Conservation (phyloP, 202 grass and related monocot genomes). For the Cymbopogon flexuosus region DNA sequence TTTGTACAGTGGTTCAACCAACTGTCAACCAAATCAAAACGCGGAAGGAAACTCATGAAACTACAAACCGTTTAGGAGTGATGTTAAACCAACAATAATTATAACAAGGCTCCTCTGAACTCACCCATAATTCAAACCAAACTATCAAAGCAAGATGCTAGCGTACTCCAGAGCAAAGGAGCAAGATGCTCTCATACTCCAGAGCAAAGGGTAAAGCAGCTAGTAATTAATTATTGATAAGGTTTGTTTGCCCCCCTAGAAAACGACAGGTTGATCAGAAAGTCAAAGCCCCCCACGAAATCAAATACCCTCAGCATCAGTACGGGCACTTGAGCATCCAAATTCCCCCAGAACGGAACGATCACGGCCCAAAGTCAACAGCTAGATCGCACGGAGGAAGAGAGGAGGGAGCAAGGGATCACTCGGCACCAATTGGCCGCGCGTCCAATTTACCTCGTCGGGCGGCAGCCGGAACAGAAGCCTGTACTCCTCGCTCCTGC, state of each 20-base stretch:
- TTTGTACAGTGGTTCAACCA: not conserved
- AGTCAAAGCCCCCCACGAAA: conserved; percentile 11
- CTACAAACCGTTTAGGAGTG: not conserved
- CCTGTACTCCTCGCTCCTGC: conserved; percentile 88
- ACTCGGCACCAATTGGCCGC: not conserved
- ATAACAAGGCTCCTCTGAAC: not conserved
- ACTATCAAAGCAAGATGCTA: not conserved
- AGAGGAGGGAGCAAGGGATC: not conserved
- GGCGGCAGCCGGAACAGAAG: conserved; percentile 76
- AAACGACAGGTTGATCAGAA: conserved; percentile 1
- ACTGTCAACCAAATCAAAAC: not conserved
- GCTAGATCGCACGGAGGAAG: not conserved
- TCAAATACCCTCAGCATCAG: conserved; percentile 17
- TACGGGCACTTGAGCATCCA: not conserved
- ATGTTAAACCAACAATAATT: conserved; percentile 15
- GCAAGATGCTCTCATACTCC: not conserved
- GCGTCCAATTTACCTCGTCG: conserved; percentile 66
- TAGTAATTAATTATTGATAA: not conserved
- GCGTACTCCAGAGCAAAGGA: not conserved
- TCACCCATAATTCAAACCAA: conserved; percentile 7
- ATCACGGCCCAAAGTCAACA: conserved; percentile 3
- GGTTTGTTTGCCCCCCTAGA: not conserved
- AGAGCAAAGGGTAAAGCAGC: not conserved
- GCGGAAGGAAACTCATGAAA: not conserved
- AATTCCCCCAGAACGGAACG: not conserved